Evolutionary conservation across 805 yeast genomes (phyloP).

Genomic region (Candida pseudoglaebosa): DNA sequence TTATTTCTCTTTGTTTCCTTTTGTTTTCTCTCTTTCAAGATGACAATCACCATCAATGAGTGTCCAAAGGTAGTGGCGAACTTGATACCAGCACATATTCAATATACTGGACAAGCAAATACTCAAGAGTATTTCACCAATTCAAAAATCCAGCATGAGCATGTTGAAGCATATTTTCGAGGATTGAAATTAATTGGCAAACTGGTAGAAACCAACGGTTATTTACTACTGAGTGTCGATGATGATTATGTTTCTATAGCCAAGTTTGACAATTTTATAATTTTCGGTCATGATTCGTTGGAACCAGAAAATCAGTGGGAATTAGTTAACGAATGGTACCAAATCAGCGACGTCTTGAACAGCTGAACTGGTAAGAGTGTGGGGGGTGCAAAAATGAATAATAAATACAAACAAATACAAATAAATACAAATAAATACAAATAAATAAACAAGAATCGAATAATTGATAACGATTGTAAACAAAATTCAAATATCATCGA

Average conservation of each 20-base stretch:
- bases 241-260: conserved; percentile 18
- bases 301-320: conserved; percentile 21
- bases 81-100: conserved; percentile 24
- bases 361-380: background rate
- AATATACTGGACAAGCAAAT: conserved; percentile 28
- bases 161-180: conserved; percentile 27
- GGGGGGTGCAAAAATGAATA: background rate
- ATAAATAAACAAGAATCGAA: too few relatives aligned
- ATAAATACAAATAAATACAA: too few relatives aligned
- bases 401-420: too few relatives aligned
- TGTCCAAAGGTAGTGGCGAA: conserved; percentile 18
- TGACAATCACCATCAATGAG: conserved; percentile 5
- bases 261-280: conserved; percentile 17
- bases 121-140: conserved; percentile 29
- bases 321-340: conserved; percentile 26
- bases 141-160: conserved; percentile 19
- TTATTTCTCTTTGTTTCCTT: too few relatives aligned
- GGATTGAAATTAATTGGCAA: conserved; percentile 32
- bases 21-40: too few relatives aligned
- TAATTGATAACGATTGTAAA: too few relatives aligned
- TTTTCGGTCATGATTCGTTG: conserved; percentile 31
- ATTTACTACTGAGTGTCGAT: conserved; percentile 14
- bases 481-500: too few relatives aligned
- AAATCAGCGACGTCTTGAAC: conserved; percentile 24
- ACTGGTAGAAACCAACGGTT: conserved; percentile 19